These are phyloP conservation scores for Mycogone perniciosa DNA, from an alignment of 2,329 filamentous ascomycete species.

Conservation along the genomic window DNA sequence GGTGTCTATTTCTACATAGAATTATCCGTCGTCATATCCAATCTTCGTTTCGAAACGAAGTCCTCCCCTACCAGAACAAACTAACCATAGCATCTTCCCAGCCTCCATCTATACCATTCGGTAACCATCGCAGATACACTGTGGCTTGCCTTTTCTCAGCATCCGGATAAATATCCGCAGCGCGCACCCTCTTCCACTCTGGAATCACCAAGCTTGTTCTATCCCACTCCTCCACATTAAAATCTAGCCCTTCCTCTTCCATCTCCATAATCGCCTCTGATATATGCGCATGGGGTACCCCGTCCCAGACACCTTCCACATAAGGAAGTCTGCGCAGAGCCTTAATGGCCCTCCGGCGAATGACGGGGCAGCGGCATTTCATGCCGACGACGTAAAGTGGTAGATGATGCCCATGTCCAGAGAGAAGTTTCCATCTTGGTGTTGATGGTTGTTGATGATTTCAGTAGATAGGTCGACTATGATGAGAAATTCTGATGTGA, in stretches of 20 bases:
- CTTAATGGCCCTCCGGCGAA: slow-evolving; percentile 12
- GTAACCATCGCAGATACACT: not conserved
- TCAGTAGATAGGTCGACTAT: slow-evolving; percentile 8
- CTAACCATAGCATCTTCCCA: not conserved
- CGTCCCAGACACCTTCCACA: slow-evolving; percentile 13
- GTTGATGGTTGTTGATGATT: not conserved
- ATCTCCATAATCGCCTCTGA: slow-evolving; percentile 11
- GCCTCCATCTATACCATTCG: not conserved
- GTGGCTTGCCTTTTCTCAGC: not conserved
- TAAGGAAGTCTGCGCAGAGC: slow-evolving; percentile 6
- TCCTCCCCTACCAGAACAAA: not conserved
- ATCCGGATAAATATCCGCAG: slow-evolving; percentile 1
- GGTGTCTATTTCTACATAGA: too few species aligned
- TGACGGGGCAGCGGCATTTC: slow-evolving; percentile 14
- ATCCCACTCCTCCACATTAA: not conserved
- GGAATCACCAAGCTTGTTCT: slow-evolving; percentile 1
- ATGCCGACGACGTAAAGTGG: slow-evolving; percentile 13
- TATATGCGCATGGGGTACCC: slow-evolving; percentile 5
- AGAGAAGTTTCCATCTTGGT: not conserved
- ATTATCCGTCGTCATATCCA: not conserved
- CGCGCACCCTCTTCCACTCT: slow-evolving; percentile 11
- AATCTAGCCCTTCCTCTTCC: slow-evolving; percentile 12
- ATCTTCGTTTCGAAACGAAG: not conserved
- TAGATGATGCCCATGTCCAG: slow-evolving; percentile 15
- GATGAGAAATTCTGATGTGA: slow-evolving; percentile 8